A percentile compares a stretch with the other conserved stretches of the same genome.
These are phyloP conservation scores for Pestalotiopsis sp. DNA, from an alignment of 2,329 filamentous ascomycete species.

Conservation along the genomic window DNA sequence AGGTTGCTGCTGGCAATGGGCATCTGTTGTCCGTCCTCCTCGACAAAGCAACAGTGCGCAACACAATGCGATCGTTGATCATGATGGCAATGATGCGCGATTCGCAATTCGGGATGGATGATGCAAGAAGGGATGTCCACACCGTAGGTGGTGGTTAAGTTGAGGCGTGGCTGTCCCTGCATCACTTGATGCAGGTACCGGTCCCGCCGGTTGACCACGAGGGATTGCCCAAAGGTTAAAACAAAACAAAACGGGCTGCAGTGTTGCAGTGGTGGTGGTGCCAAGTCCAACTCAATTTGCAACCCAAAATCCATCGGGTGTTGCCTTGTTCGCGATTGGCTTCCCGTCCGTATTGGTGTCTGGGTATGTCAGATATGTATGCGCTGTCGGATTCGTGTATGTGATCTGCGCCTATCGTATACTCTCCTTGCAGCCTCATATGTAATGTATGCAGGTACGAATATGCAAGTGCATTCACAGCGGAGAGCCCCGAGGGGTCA, in stretches of 20 bases:
- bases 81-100: neutral
- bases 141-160: neutral
- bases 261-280: neutral
- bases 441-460: neutral
- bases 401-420: neutral
- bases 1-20: neutral
- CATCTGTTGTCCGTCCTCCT: neutral
- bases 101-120: neutral
- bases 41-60: neutral
- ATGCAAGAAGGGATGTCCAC: neutral
- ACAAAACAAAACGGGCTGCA: neutral
- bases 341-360: neutral
- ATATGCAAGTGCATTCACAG: neutral
- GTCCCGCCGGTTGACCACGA: neutral
- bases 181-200: neutral
- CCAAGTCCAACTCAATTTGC: neutral
- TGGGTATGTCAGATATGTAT: neutral
- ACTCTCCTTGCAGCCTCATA: neutral
- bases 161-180: neutral
- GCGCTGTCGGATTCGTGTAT: neutral
- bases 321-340: neutral
- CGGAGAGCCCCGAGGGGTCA: neutral
- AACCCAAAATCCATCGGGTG: neutral
- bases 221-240: neutral
- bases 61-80: neutral